A percentile compares a stretch with the other conserved stretches of the same genome.
Conservation (phyloP, 768 basidiomycete genomes). For the Suillus lakei region DNA sequence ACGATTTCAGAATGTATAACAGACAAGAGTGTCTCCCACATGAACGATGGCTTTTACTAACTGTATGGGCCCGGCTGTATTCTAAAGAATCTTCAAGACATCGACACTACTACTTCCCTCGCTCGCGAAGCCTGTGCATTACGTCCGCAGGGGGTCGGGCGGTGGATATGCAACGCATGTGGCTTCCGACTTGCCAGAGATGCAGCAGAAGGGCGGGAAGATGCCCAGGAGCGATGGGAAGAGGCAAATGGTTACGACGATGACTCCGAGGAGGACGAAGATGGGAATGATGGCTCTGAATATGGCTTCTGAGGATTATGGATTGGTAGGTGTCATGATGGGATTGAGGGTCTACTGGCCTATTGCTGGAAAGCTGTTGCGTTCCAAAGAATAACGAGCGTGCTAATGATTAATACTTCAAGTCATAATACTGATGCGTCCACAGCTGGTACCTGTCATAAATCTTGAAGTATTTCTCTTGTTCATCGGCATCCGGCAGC, state of each 20-base stretch:
- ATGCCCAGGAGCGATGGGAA: background rate
- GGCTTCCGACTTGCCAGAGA: slow-evolving; percentile 16
- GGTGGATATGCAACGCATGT: slow-evolving; percentile 18
- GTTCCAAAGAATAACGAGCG: background rate
- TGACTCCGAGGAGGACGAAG: background rate
- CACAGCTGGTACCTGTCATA: background rate
- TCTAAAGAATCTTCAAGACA: too few relatives aligned
- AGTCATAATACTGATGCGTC: background rate
- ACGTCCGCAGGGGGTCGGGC: too few relatives aligned
- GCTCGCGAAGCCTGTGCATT: too few relatives aligned
- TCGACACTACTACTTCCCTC: too few relatives aligned
- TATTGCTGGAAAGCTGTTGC: background rate
- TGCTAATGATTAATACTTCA: background rate
- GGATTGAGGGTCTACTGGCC: background rate
- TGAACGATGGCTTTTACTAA: too few relatives aligned
- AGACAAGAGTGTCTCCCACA: too few relatives aligned
- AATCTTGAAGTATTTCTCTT: background rate
- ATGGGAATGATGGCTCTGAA: background rate
- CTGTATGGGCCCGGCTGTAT: too few relatives aligned
- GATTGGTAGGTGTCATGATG: background rate
- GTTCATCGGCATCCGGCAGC: background rate
- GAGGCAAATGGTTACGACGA: background rate
- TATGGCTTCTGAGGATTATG: background rate
- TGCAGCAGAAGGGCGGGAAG: slow-evolving; percentile 1
- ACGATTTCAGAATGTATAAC: too few relatives aligned